Evolutionary conservation across 1,284 basidiomycete species (phyloP).

Genomic region (Trametes hirsuta): DNA sequence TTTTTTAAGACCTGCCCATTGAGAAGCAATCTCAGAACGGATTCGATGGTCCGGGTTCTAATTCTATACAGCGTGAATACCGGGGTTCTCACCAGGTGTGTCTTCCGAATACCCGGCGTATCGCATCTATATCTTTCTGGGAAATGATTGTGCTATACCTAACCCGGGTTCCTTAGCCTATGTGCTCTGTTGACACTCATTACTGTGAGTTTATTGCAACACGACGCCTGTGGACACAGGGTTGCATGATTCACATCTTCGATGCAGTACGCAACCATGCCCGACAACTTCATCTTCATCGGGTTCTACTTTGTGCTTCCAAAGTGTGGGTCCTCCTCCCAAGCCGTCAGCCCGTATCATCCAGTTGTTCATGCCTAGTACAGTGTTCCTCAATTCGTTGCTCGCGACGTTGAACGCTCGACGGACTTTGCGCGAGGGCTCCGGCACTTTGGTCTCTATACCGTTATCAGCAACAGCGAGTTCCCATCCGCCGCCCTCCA

Average conservation of each 20-base stretch:
- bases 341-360: neutral
- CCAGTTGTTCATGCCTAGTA: neutral
- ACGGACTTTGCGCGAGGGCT: conserved; percentile 3
- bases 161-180: neutral
- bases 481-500: neutral
- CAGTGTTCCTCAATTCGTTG: conserved; percentile 23
- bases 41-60: conserved; percentile 15
- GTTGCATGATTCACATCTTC: neutral
- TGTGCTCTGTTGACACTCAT: conserved; percentile 31
- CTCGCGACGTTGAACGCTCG: conserved; percentile 20
- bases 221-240: neutral
- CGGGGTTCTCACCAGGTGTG: conserved; percentile 16
- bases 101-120: neutral
- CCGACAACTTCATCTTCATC: conserved; percentile 42
- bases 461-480: neutral
- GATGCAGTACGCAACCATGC: conserved; percentile 41
- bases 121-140: too few relatives aligned
- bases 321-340: conserved; percentile 34
- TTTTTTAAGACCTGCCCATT: too few relatives aligned
- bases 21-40: neutral
- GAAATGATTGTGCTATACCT: neutral
- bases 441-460: conserved; percentile 2
- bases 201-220: conserved; percentile 29
- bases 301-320: conserved; percentile 43
- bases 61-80: conserved; percentile 23